These are phyloP conservation scores for Xylariaceae sp. DNA, from an alignment of 2,329 filamentous ascomycete genomes.

Conservation along the genomic window DNA sequence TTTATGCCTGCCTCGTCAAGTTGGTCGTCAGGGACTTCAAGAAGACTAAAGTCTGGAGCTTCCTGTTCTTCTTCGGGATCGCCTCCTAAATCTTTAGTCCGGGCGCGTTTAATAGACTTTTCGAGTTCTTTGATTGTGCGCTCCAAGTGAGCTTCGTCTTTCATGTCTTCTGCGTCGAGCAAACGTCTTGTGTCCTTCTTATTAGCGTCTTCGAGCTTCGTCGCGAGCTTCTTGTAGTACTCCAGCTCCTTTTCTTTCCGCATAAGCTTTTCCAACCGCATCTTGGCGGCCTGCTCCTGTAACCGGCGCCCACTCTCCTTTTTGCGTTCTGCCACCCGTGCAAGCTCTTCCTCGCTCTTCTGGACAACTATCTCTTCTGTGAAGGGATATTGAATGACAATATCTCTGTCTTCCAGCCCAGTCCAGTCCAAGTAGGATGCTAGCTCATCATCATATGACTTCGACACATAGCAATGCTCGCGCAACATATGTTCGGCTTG, in stretches of 20 bases:
- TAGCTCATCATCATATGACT: conserved; percentile 76
- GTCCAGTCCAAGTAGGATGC: conserved; percentile 79
- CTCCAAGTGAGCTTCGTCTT: conserved; percentile 82
- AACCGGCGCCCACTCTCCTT: conserved; percentile 88
- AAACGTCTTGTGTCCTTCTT: conserved; percentile 89
- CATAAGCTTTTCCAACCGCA: conserved; percentile 91
- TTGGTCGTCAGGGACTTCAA: conserved; percentile 86
- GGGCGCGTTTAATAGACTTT: conserved; percentile 78
- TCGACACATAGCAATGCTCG: conserved; percentile 85
- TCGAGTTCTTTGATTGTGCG: conserved; percentile 84
- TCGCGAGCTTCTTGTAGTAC: conserved; percentile 82
- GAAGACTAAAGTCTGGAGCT: conserved; percentile 76
- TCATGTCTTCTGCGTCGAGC: conserved; percentile 84
- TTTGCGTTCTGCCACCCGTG: conserved; percentile 82
- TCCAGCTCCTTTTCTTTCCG: conserved; percentile 94
- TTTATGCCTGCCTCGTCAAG: conserved; percentile 88
- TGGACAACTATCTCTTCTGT: conserved; percentile 85
- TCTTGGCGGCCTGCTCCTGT: conserved; percentile 95
- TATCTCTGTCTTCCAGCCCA: conserved; percentile 81
- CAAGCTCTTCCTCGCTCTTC: conserved; percentile 92
- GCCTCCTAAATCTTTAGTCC: conserved; percentile 88
- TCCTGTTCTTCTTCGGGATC: conserved; percentile 75
- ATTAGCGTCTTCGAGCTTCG: conserved; percentile 63
- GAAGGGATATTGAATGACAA: conserved; percentile 86
- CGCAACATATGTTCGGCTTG: conserved; percentile 84